Conservation (phyloP, 352 stramenopile species). For the Stramenopiles sp. region DNA sequence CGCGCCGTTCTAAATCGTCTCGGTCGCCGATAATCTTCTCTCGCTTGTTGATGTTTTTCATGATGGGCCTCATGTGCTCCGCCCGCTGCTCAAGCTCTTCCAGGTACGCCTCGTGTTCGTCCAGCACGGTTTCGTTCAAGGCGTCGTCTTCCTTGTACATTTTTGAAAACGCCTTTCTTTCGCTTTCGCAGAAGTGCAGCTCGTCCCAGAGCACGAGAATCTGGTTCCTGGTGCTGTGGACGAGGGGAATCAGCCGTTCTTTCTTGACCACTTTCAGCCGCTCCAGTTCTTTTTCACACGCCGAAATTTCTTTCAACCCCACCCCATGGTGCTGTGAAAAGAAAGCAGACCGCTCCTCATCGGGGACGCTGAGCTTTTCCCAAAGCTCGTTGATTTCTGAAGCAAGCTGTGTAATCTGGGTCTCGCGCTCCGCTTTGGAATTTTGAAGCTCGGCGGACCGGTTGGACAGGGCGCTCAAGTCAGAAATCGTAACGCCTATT, state of each 20-base stretch:
- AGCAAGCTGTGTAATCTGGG: not conserved
- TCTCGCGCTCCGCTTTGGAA: slow-evolving; percentile 2
- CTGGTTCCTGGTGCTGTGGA: not conserved
- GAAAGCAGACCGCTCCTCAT: not conserved
- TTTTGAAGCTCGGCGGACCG: slow-evolving; percentile 3
- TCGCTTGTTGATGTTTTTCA: slow-evolving; percentile 13
- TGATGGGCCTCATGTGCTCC: slow-evolving; percentile 7
- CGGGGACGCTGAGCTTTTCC: not conserved
- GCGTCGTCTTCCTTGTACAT: not conserved
- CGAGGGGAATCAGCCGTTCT: not conserved
- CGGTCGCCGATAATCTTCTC: slow-evolving; percentile 9
- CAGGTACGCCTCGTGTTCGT: slow-evolving; percentile 1
- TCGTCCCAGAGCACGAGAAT: not conserved
- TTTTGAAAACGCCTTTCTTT: not conserved
- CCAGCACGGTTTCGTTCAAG: not conserved
- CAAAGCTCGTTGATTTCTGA: not conserved
- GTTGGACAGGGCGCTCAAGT: slow-evolving; percentile 4
- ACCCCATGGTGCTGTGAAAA: slow-evolving; percentile 12
- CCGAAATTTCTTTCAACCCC: slow-evolving; percentile 6
- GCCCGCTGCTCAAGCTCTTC: not conserved
- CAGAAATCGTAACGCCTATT: not conserved
- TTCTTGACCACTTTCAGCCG: not conserved
- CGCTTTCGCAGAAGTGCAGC: not conserved
- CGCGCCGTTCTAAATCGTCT: not conserved
- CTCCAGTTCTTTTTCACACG: not conserved